Percentiles rank a stretch among this genome's conserved stretches.
Evolutionary conservation across 768 basidiomycete species (phyloP).

Genomic region (Fistulinella prunicolor): DNA sequence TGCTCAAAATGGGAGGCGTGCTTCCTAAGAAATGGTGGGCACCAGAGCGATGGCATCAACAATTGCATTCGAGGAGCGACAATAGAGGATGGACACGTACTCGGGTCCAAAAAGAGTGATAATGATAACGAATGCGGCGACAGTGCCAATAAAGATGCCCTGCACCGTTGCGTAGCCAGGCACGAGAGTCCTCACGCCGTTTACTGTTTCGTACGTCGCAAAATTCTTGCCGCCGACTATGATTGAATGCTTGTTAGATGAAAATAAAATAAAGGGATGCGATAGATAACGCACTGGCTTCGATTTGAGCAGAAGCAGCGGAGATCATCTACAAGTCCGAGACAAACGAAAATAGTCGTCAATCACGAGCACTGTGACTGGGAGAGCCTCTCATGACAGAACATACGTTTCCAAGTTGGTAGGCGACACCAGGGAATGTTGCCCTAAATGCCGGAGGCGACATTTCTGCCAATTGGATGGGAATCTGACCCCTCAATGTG

Average conservation of each 20-base stretch:
- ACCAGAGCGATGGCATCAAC: background rate
- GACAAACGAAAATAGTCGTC: background rate
- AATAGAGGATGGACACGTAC: slow-evolving; percentile 41
- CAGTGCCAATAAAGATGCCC: slow-evolving; percentile 83
- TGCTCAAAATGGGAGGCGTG: slow-evolving; percentile 84
- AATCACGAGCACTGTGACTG: background rate
- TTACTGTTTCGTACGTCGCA: slow-evolving; percentile 42
- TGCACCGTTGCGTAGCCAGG: slow-evolving; percentile 76
- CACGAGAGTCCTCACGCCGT: slow-evolving; percentile 42
- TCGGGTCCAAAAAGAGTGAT: slow-evolving; percentile 78
- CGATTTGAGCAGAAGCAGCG: slow-evolving; percentile 75
- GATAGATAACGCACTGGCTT: slow-evolving; percentile 50
- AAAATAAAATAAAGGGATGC: background rate
- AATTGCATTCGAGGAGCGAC: background rate
- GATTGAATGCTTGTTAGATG: background rate
- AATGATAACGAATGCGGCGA: slow-evolving; percentile 73
- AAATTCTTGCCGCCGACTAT: slow-evolving; percentile 61
- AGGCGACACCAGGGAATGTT: slow-evolving; percentile 82
- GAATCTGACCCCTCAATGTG: slow-evolving; percentile 38
- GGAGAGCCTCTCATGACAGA: background rate
- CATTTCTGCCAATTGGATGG: slow-evolving; percentile 81
- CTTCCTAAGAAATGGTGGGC: slow-evolving; percentile 42
- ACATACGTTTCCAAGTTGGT: slow-evolving; percentile 71
- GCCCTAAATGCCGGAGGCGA: slow-evolving; percentile 88
- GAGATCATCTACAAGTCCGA: slow-evolving; percentile 52